Evolutionary conservation across 306 rosid species (phyloP).

Genomic region (Corylus heterophylla): DNA sequence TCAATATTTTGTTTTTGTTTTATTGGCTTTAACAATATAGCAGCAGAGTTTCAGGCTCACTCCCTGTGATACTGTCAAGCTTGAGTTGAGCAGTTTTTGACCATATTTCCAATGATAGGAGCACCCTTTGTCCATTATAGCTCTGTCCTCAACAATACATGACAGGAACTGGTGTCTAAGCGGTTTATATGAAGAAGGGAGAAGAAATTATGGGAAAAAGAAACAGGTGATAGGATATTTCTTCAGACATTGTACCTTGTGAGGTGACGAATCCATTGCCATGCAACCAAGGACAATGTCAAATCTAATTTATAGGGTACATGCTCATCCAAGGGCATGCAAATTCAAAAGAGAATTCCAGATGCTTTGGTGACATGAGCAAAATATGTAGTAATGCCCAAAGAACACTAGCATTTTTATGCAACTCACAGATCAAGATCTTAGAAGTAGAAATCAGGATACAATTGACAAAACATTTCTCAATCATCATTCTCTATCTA

Average conservation of each 20-base stretch:
- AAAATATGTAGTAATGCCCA: background rate
- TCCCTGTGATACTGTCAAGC: too few species aligned
- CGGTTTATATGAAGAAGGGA: too few species aligned
- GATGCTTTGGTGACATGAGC: background rate
- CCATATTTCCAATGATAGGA: too few species aligned
- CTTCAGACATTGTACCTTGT: too few species aligned
- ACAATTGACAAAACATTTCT: slow-evolving; percentile 32
- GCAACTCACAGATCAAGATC: background rate
- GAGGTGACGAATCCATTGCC: background rate
- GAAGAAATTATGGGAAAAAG: too few species aligned
- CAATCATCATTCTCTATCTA: slow-evolving; percentile 50
- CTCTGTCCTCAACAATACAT: too few species aligned
- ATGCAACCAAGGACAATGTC: background rate
- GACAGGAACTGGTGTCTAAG: too few species aligned
- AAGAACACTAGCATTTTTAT: background rate
- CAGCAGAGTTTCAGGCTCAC: too few species aligned
- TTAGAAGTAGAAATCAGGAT: slow-evolving; percentile 26
- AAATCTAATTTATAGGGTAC: background rate
- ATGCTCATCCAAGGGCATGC: background rate
- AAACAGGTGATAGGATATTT: too few species aligned
- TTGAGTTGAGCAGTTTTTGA: background rate
- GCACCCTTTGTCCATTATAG: too few species aligned
- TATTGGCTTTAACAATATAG: too few species aligned
- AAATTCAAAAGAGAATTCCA: background rate
- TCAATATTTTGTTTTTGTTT: too few species aligned